Conservation (phyloP, 2,329 filamentous ascomycete species). For the Colletotrichum theobromicola region DNA sequence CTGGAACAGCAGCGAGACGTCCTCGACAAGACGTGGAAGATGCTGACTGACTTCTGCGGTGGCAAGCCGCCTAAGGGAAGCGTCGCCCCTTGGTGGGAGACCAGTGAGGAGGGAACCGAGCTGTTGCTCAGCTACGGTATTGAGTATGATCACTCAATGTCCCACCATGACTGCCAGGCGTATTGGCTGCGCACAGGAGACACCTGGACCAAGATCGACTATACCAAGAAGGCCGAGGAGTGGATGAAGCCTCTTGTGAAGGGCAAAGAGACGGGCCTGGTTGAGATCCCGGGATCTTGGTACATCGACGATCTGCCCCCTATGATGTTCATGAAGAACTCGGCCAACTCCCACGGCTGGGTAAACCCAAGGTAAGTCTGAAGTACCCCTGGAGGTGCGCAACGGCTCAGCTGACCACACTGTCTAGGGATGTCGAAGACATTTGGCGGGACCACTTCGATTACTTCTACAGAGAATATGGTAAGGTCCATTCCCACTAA, state of each 20-base stretch:
- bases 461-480: slow-evolving; percentile 76
- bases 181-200: slow-evolving; percentile 70
- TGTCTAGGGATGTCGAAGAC: slow-evolving; percentile 59
- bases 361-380: slow-evolving; percentile 45
- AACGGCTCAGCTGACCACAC: not conserved
- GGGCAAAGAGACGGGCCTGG: slow-evolving; percentile 65
- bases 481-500: not conserved
- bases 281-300: slow-evolving; percentile 70
- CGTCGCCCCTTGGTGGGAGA: slow-evolving; percentile 79
- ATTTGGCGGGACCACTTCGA: slow-evolving; percentile 72
- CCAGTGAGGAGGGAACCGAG: slow-evolving; percentile 69
- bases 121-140: slow-evolving; percentile 71
- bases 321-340: slow-evolving; percentile 75
- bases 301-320: slow-evolving; percentile 69
- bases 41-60: slow-evolving; percentile 70
- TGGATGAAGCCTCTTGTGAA: slow-evolving; percentile 72
- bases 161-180: slow-evolving; percentile 67
- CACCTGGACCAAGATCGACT: slow-evolving; percentile 72
- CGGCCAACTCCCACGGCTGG: slow-evolving; percentile 67
- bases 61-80: slow-evolving; percentile 75
- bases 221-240: slow-evolving; percentile 61
- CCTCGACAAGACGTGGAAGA: slow-evolving; percentile 75
- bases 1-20: slow-evolving; percentile 78
- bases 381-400: rapidly evolving
- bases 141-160: slow-evolving; percentile 73